Evolutionary conservation across 129 eudicot species (phyloP).

Genomic region (Erigeron canadensis): DNA sequence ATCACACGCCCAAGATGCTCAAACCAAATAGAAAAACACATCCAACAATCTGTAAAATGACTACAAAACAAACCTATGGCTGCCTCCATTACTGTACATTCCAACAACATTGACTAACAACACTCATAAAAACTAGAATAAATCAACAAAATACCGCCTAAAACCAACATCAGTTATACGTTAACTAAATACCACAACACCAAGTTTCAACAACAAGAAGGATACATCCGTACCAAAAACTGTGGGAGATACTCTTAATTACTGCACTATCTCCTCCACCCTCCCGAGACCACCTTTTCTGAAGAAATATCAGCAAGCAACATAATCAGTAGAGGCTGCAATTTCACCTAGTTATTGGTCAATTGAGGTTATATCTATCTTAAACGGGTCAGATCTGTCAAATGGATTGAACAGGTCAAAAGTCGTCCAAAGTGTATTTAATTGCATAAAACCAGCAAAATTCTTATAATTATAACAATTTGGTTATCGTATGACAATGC

Average conservation of each 20-base stretch:
- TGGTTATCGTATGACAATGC: too few relatives aligned
- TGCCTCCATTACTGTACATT: slow-evolving; percentile 55
- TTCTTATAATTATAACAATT: neutral
- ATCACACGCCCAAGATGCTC: slow-evolving; percentile 12
- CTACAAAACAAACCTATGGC: slow-evolving; percentile 33
- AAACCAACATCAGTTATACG: slow-evolving; percentile 37
- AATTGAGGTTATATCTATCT: neutral
- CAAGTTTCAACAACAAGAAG: slow-evolving; percentile 34
- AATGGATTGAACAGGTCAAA: neutral
- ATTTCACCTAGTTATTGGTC: neutral
- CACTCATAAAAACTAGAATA: slow-evolving; percentile 26
- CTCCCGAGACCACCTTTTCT: slow-evolving; percentile 60
- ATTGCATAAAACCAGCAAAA: neutral
- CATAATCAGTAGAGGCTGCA: neutral
- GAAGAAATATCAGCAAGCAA: slow-evolving; percentile 28
- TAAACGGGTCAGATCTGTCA: neutral
- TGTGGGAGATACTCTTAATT: slow-evolving; percentile 14
- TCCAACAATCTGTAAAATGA: slow-evolving; percentile 23
- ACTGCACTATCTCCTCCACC: slow-evolving; percentile 70
- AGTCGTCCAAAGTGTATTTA: neutral
- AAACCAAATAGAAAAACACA: slow-evolving; percentile 13
- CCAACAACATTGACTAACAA: slow-evolving; percentile 28
- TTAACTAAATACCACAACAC: slow-evolving; percentile 12
- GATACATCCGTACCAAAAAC: slow-evolving; percentile 10
- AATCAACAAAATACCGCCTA: slow-evolving; percentile 26